Evolutionary conservation across 139 green algal genomes (phyloP).

Genomic region (Chlorella sp.): DNA sequence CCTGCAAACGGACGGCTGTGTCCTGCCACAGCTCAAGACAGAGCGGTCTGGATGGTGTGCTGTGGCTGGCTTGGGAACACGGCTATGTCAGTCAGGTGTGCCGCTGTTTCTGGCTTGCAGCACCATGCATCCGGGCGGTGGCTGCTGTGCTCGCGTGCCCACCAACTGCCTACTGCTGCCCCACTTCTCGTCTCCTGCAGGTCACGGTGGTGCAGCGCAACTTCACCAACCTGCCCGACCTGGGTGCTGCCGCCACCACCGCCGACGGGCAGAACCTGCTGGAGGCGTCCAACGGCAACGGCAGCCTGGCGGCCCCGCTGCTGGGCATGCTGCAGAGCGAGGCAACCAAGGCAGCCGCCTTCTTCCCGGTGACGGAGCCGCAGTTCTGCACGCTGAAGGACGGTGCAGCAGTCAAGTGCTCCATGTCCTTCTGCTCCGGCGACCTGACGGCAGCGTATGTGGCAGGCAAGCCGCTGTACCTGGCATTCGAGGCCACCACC

Average conservation of each 20-base stretch:
- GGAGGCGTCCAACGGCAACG: too few relatives aligned
- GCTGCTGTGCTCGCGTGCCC: too few relatives aligned
- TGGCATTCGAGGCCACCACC: constrained; percentile 23
- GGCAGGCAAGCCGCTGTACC: constrained; percentile 9
- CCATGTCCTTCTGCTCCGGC: neutral
- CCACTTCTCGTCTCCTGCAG: neutral
- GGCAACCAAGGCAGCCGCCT: neutral
- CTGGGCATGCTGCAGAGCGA: neutral
- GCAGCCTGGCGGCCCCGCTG: too few relatives aligned
- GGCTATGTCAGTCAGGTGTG: too few relatives aligned
- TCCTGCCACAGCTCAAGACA: too few relatives aligned
- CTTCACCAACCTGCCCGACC: neutral
- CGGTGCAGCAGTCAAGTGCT: constrained; percentile 32
- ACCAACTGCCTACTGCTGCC: too few relatives aligned
- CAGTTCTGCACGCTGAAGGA: constrained; percentile 35
- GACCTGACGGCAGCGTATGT: neutral
- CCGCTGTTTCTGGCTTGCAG: too few relatives aligned
- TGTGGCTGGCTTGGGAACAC: too few relatives aligned
- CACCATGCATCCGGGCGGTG: too few relatives aligned
- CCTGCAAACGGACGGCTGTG: too few relatives aligned
- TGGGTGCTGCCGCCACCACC: neutral
- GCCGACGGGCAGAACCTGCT: too few relatives aligned
- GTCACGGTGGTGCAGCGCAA: constrained; percentile 13
- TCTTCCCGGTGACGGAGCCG: constrained; percentile 18
- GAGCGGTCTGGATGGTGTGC: too few relatives aligned